Evolutionary conservation across 1,139 yeast species (phyloP).

Genomic region (Hansenula sp.): DNA sequence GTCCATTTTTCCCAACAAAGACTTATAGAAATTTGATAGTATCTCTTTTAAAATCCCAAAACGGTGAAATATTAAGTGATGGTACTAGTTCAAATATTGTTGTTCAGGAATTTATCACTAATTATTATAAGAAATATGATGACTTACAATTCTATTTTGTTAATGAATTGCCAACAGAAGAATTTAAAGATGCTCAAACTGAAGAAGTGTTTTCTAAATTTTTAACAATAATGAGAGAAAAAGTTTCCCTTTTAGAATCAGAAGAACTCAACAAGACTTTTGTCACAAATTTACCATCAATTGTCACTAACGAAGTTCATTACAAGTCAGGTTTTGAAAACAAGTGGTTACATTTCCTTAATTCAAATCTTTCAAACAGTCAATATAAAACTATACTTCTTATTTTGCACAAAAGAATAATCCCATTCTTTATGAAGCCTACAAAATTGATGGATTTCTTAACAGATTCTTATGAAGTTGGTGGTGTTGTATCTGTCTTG

Average conservation of each 20-base stretch:
- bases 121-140: slow-evolving; percentile 50
- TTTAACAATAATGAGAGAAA: slow-evolving; percentile 31
- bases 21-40: slow-evolving; percentile 47
- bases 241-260: slow-evolving; percentile 21
- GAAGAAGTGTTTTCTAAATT: slow-evolving; percentile 27
- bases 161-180: slow-evolving; percentile 29
- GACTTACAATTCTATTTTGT: slow-evolving; percentile 68
- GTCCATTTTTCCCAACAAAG: slow-evolving; percentile 59
- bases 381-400: slow-evolving; percentile 71
- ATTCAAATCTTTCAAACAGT: slow-evolving; percentile 35
- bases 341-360: slow-evolving; percentile 56
- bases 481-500: slow-evolving; percentile 68
- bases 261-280: slow-evolving; percentile 31
- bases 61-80: slow-evolving; percentile 36
- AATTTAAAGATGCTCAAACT: slow-evolving; percentile 15
- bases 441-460: slow-evolving; percentile 87
- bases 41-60: slow-evolving; percentile 38
- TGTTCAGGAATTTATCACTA: slow-evolving; percentile 54
- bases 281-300: slow-evolving; percentile 46
- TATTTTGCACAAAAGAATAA: slow-evolving; percentile 75
- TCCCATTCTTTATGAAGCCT: slow-evolving; percentile 79
- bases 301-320: slow-evolving; percentile 48
- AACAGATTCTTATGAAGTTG: slow-evolving; percentile 76
- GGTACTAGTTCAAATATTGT: slow-evolving; percentile 50
- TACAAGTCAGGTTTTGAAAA: slow-evolving; percentile 69